Evolutionary conservation across 2,329 filamentous ascomycete genomes (phyloP).

Genomic region (Diplodia corticola): DNA sequence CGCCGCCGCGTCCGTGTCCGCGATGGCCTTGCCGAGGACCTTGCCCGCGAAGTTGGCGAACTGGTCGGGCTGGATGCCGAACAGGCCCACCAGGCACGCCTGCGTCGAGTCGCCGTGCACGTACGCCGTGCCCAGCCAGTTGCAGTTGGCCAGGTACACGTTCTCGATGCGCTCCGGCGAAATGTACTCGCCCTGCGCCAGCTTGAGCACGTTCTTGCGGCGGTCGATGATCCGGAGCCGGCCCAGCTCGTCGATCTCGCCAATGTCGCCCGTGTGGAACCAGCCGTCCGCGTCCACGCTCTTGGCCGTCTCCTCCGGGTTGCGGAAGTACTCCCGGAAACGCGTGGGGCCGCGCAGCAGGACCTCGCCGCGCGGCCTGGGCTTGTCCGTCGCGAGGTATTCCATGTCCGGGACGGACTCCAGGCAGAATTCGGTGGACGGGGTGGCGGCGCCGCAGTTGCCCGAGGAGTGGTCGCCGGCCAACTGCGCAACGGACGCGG

Average conservation of each 20-base stretch:
- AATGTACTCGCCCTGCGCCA: conserved; percentile 96
- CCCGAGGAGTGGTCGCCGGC: conserved; percentile 71
- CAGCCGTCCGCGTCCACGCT: conserved; percentile 84
- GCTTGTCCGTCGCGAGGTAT: conserved; percentile 84
- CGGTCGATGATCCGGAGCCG: conserved; percentile 93
- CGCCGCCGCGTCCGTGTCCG: conserved; percentile 63
- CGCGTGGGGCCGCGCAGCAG: conserved; percentile 76
- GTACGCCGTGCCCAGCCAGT: conserved; percentile 76
- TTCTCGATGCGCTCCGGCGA: conserved; percentile 97
- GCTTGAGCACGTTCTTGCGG: conserved; percentile 98
- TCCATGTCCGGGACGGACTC: conserved; percentile 92
- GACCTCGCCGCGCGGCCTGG: conserved; percentile 85
- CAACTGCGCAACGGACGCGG: conserved; percentile 69
- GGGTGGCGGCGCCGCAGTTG: conserved; percentile 75
- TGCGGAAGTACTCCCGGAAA: conserved; percentile 88
- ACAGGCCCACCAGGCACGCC: conserved; percentile 78
- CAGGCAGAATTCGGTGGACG: conserved; percentile 73
- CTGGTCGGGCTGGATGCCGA: conserved; percentile 80
- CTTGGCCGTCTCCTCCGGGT: conserved; percentile 82
- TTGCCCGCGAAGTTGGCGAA: conserved; percentile 82
- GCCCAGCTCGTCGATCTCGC: conserved; percentile 77
- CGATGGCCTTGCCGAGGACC: conserved; percentile 68
- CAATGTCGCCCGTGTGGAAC: conserved; percentile 97
- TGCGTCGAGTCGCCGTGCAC: conserved; percentile 88
- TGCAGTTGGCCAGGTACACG: conserved; percentile 80